Percentiles rank a stretch among this genome's conserved stretches.
Evolutionary conservation across 208 protist species (phyloP).

Genomic region (Acanthamoeba healyi): DNA sequence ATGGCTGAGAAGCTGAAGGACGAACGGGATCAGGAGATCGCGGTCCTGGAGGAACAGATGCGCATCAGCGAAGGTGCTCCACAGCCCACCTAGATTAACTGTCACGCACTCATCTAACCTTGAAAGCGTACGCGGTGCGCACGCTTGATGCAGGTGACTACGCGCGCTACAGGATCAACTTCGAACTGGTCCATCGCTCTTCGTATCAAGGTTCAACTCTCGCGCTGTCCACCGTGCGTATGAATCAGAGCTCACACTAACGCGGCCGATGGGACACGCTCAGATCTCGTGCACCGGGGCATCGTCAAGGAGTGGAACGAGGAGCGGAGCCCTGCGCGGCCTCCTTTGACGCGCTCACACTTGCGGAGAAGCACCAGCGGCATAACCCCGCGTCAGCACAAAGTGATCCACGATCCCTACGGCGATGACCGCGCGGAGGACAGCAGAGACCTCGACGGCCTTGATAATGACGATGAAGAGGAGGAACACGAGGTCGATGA

Average conservation of each 20-base stretch:
- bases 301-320: conserved; percentile 65
- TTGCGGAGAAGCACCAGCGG: not conserved
- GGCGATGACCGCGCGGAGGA: not conserved
- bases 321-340: not conserved
- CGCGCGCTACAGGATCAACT: not conserved
- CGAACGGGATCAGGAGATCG: not conserved
- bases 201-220: not conserved
- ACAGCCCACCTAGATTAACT: too few relatives aligned
- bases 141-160: not conserved
- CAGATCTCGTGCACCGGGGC: conserved; percentile 30
- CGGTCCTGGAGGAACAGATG: not conserved
- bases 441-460: not conserved
- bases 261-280: too few relatives aligned
- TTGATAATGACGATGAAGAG: not conserved
- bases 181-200: not conserved
- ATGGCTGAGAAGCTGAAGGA: not conserved
- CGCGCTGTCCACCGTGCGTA: not conserved
- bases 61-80: not conserved
- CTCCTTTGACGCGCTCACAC: not conserved
- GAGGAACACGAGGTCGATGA: not conserved
- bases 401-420: not conserved
- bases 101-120: too few relatives aligned
- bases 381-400: not conserved
- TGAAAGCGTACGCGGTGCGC: too few relatives aligned
- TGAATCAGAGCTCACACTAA: too few relatives aligned